These are phyloP conservation scores for Flaveria ramosissima DNA, from an alignment of 129 eudicot genomes.

Conservation along the genomic window DNA sequence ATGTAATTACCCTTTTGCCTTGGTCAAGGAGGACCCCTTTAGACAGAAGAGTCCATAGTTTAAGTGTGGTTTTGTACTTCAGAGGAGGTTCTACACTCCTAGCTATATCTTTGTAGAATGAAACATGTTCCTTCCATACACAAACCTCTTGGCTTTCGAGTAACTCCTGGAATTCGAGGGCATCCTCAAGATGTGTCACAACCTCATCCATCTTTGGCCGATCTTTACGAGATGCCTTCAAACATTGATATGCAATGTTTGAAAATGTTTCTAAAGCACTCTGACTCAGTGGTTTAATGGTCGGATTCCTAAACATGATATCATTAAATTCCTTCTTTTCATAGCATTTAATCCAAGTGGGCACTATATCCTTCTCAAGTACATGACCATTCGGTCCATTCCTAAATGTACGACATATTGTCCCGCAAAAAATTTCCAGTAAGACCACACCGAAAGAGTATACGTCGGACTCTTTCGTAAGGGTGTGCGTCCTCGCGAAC, in stretches of 20 bases:
- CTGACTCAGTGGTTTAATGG: neutral
- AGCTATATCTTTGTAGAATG: neutral
- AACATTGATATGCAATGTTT: slow-evolving; percentile 20
- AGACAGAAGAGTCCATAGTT: neutral
- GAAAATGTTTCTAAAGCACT: slow-evolving; percentile 1
- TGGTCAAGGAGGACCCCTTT: slow-evolving; percentile 1
- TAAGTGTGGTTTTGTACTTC: neutral
- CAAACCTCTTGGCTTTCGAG: neutral
- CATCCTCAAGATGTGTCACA: slow-evolving; percentile 11
- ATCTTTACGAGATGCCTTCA: slow-evolving; percentile 2
- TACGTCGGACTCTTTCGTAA: neutral
- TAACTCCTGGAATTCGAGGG: neutral
- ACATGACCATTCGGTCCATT: neutral
- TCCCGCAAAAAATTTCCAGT: neutral
- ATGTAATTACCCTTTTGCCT: slow-evolving; percentile 21
- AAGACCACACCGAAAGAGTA: neutral
- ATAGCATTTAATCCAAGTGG: slow-evolving; percentile 16
- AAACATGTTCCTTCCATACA: neutral
- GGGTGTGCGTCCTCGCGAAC: neutral
- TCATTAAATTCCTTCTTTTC: neutral
- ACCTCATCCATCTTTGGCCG: slow-evolving; percentile 23
- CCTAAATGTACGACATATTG: neutral
- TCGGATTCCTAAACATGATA: slow-evolving; percentile 3
- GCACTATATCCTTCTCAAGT: neutral
- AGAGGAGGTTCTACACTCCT: neutral